Conservation (phyloP, 768 basidiomycete genomes). For the Agaricus blazei region DNA sequence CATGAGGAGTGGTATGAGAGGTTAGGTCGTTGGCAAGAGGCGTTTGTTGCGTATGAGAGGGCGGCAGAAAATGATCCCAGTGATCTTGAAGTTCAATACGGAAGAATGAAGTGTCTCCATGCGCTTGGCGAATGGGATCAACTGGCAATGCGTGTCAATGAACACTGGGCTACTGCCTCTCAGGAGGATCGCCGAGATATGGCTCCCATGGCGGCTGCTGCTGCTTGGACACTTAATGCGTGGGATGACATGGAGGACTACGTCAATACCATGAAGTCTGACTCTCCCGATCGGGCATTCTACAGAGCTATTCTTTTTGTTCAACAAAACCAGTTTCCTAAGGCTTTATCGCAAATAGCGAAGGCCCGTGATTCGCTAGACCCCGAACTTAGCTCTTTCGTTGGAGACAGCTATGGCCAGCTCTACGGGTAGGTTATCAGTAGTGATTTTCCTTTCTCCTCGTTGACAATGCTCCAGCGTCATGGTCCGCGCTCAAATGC, state of each 20-base stretch:
- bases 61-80: conserved; percentile 72
- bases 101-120: conserved; percentile 93
- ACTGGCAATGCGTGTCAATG: conserved; percentile 78
- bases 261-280: conserved; percentile 86
- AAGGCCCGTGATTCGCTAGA: conserved; percentile 91
- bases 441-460: not conserved
- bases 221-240: conserved; percentile 93
- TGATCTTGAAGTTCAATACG: conserved; percentile 74
- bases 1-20: conserved; percentile 99
- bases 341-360: conserved; percentile 84
- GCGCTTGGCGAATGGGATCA: conserved; percentile 98
- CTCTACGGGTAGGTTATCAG: conserved; percentile 76
- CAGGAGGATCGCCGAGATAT: conserved; percentile 86
- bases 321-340: conserved; percentile 93
- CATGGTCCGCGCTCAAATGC: conserved; percentile 97
- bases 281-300: conserved; percentile 92
- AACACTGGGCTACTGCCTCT: conserved; percentile 79
- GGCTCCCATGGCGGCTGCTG: conserved; percentile 94
- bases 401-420: conserved; percentile 95
- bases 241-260: conserved; percentile 99
- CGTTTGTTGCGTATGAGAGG: conserved; percentile 78
- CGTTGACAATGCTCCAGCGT: conserved; percentile 45
- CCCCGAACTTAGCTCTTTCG: conserved; percentile 84
- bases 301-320: conserved; percentile 94
- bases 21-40: conserved; percentile 94